These are phyloP conservation scores for Trapa bicornis DNA, from an alignment of 345 rosid species.

Conservation along the genomic window DNA sequence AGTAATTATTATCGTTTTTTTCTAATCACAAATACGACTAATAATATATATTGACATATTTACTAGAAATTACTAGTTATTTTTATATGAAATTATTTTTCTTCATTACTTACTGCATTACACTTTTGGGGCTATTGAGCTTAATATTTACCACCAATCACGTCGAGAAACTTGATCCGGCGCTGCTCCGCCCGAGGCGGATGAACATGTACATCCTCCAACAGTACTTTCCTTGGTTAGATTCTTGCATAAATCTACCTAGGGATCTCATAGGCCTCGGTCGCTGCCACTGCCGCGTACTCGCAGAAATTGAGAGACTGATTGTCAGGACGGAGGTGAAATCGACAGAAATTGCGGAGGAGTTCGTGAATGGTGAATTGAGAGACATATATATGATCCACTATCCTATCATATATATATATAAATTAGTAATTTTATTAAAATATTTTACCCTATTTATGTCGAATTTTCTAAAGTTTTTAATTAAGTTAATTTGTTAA, in stretches of 20 bases:
- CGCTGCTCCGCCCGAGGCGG: constrained; percentile 46
- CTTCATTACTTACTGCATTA: constrained; percentile 15
- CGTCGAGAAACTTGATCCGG: constrained; percentile 47
- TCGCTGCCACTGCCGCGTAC: not conserved
- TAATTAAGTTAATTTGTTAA: too few relatives aligned
- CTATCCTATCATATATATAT: too few relatives aligned
- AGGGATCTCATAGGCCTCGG: constrained; percentile 18
- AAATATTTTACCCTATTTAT: too few relatives aligned
- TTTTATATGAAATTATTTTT: too few relatives aligned
- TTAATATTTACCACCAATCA: constrained; percentile 49
- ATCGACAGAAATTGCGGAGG: constrained; percentile 42
- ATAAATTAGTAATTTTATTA: too few relatives aligned
- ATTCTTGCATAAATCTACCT: constrained; percentile 26
- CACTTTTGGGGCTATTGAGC: constrained; percentile 40
- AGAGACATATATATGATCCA: too few relatives aligned
- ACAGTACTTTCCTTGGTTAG: constrained; percentile 28
- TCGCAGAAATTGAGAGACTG: constrained; percentile 21
- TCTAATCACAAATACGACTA: too few relatives aligned
- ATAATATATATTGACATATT: too few relatives aligned
- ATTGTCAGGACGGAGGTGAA: constrained; percentile 27
- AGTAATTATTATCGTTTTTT: too few relatives aligned
- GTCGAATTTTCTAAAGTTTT: too few relatives aligned
- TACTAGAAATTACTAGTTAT: too few relatives aligned
- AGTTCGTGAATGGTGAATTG: constrained; percentile 27
- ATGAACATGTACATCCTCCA: constrained; percentile 44